Base-by-base conservation (phyloP, 257 asterid genomes). In the Solanum clarkiae region DNA sequence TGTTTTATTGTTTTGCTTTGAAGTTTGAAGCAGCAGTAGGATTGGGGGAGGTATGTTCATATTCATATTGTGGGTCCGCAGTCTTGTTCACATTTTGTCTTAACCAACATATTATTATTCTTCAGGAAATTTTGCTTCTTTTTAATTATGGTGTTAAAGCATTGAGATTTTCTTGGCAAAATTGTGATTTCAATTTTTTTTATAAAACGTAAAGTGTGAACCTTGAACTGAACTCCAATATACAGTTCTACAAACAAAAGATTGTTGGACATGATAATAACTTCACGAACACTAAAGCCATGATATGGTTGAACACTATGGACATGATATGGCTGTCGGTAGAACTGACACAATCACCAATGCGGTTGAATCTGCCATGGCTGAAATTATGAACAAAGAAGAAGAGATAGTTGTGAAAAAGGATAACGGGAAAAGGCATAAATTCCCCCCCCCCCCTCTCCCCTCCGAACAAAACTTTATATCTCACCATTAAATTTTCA, bases 291-390 rank as follows among this genome's bases (percentile, higher is more conserved):
- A 32, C 36, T 32, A 32, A 32, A 32, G 36, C 0, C 36, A 32
- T 32, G 36, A 32, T 32, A 32, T 32, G 36, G 36, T 32, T 32
- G 36, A 32, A 32, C 26, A 22, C 12, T 51, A 32, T 42, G 68
- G 45, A 49, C 86, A 94, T 95, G 98, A 93, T 63, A 92, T 94
- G 97, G 91, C 93, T 1, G 94, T 93, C 0, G 98, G 94, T 8
- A 97, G 98, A n/a, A 93, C 94, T 0, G 97, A 95, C 59, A 93
- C 97, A 12, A 92, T 96, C 36, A 88, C 98, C 12, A 95, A 90
- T 85, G 32, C 93, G 0, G 57, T 93, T 10, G 98, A 94, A 60
- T 95, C 63, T 44, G 93, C 97, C 47, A 54, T 95, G 85, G 93
- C 98, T 0, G 96, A 95, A 83, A 86, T 95, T 84, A 90, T 94